Conservation (phyloP, 176 grass and related monocot genomes). For the Neostapfia colusana region DNA sequence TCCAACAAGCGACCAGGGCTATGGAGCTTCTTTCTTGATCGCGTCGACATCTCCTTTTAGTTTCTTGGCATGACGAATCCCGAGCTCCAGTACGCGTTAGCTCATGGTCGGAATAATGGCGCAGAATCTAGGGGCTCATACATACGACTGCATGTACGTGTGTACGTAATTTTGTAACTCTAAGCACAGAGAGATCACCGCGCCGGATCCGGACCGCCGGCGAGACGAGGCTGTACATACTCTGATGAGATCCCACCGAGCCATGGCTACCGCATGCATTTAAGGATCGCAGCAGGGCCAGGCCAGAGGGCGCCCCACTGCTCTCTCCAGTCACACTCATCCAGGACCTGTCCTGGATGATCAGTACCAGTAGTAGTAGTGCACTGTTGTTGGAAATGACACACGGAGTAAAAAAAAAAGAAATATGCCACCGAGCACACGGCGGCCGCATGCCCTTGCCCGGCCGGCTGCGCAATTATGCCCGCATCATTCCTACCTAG, state of each 20-base stretch:
- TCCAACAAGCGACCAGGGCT: not conserved
- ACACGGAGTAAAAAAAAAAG: conserved; percentile 9
- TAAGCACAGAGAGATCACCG: not conserved
- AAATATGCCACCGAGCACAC: conserved; percentile 29
- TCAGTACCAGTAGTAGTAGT: not conserved
- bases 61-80: not conserved
- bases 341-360: conserved; percentile 39
- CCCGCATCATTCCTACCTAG: conserved; percentile 6
- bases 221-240: not conserved
- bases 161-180: not conserved
- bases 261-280: conserved; percentile 25
- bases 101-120: not conserved
- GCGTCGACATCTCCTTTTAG: not conserved
- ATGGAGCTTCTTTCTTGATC: not conserved
- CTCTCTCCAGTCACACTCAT: conserved; percentile 51
- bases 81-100: not conserved
- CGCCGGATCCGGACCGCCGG: not conserved
- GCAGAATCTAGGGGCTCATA: conserved; percentile 8
- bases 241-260: not conserved
- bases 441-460: not conserved
- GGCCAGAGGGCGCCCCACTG: not conserved
- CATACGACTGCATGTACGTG: conserved; percentile 14
- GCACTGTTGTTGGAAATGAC: conserved; percentile 43
- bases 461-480: conserved; percentile 17
- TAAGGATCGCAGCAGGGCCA: not conserved